Percentiles rank a stretch among this genome's conserved stretches.
Evolutionary conservation across 2,329 filamentous ascomycete genomes (phyloP).

Genomic region (Aspergillus fischeri): DNA sequence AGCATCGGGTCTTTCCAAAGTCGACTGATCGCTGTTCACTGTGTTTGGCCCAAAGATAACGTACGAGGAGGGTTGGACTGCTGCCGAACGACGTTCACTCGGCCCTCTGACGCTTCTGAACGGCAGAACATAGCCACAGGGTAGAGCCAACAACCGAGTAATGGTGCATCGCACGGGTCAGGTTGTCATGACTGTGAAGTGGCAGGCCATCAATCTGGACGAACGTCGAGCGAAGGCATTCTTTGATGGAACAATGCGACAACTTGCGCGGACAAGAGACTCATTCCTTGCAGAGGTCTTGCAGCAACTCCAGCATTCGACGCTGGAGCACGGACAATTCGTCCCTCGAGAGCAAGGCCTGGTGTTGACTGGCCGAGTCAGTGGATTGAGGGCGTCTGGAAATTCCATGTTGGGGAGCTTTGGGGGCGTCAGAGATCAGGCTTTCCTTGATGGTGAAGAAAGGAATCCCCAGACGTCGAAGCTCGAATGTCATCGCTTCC

Average conservation of each 20-base stretch:
- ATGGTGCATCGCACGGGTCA: not conserved
- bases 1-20: not conserved
- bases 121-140: not conserved
- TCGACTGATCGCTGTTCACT: not conserved
- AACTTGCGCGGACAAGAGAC: not conserved
- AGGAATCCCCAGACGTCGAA: slow-evolving; percentile 56
- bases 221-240: not conserved
- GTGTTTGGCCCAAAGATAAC: not conserved
- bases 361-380: not conserved
- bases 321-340: slow-evolving; percentile 45
- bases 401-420: not conserved
- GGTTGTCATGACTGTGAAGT: not conserved
- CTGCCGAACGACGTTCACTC: not conserved
- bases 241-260: not conserved
- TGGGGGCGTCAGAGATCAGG: slow-evolving; percentile 32
- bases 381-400: not conserved
- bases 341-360: slow-evolving; percentile 31
- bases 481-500: slow-evolving; percentile 51
- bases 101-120: not conserved
- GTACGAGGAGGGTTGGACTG: not conserved
- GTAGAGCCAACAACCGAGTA: not conserved
- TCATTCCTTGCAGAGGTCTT: slow-evolving; percentile 47
- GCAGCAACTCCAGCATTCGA: slow-evolving; percentile 48
- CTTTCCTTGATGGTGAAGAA: slow-evolving; percentile 54
- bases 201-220: too few species aligned